Percentiles rank a stretch among this genome's conserved stretches.
Evolutionary conservation across 2,329 filamentous ascomycete species (phyloP).

Genomic region (Diplodia scrobiculata): DNA sequence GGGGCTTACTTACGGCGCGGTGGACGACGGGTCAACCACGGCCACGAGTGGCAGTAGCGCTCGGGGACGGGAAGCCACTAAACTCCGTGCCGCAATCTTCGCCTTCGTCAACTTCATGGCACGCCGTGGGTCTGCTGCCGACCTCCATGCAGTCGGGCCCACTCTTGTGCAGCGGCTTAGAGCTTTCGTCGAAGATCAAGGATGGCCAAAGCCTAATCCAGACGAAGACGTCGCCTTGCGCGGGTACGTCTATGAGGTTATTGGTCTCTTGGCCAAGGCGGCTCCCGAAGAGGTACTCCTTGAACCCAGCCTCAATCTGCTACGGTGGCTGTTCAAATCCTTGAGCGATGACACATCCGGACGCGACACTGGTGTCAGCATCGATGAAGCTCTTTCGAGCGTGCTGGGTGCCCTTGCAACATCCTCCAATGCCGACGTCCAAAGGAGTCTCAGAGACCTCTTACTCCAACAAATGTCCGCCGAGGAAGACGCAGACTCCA

Average conservation of each 20-base stretch:
- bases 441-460: conserved; percentile 43
- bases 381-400: conserved; percentile 84
- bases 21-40: conserved; percentile 34
- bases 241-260: conserved; percentile 83
- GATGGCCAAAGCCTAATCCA: conserved; percentile 70
- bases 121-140: conserved; percentile 64
- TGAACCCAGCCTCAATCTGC: conserved; percentile 57
- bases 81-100: conserved; percentile 80
- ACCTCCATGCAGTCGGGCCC: conserved; percentile 66
- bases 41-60: conserved; percentile 46
- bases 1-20: conserved; percentile 34
- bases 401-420: conserved; percentile 59
- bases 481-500: conserved; percentile 30
- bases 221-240: conserved; percentile 66
- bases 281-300: conserved; percentile 61
- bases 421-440: conserved; percentile 51
- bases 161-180: conserved; percentile 69
- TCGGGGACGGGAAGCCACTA: conserved; percentile 69
- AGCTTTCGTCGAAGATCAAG: conserved; percentile 75
- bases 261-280: conserved; percentile 74
- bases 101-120: conserved; percentile 86
- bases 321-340: conserved; percentile 80
- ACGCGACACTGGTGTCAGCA: conserved; percentile 76
- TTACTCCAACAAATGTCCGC: conserved; percentile 42
- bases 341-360: conserved; percentile 76